Evolutionary conservation across 495 filamentous ascomycete species (phyloP).

Genomic region (Penicillium waksmanii): DNA sequence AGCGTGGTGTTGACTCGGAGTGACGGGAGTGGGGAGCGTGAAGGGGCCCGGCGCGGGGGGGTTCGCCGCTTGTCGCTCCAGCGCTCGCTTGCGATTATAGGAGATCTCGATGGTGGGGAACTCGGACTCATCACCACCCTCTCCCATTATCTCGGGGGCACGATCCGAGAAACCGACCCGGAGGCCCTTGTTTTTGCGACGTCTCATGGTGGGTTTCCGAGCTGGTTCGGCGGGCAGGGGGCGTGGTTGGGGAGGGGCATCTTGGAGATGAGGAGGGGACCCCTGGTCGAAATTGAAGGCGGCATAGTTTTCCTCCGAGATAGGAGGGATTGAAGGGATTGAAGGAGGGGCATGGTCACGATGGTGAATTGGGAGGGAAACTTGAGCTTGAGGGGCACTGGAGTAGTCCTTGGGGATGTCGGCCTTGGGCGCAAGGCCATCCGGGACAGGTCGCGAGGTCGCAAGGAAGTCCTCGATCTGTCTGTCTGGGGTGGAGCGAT

Average conservation of each 20-base stretch:
- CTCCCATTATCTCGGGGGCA: slow-evolving; percentile 77
- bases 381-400: slow-evolving; percentile 7
- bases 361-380: slow-evolving; percentile 11
- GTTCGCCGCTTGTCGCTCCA: slow-evolving; percentile 26
- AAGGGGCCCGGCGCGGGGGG: slow-evolving; percentile 13
- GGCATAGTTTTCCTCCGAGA: slow-evolving; percentile 24
- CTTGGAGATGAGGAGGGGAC: background rate
- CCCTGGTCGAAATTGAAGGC: slow-evolving; percentile 20
- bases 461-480: slow-evolving; percentile 53
- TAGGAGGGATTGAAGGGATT: background rate
- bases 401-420: slow-evolving; percentile 21
- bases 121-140: slow-evolving; percentile 83
- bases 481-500: slow-evolving; percentile 34
- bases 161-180: slow-evolving; percentile 70
- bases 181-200: slow-evolving; percentile 61
- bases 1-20: slow-evolving; percentile 48
- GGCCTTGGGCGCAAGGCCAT: slow-evolving; percentile 17
- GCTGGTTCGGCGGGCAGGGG: slow-evolving; percentile 7
- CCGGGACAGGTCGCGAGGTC: slow-evolving; percentile 25
- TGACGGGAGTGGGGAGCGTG: slow-evolving; percentile 24
- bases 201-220: slow-evolving; percentile 29
- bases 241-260: background rate
- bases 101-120: slow-evolving; percentile 69
- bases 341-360: slow-evolving; percentile 30
- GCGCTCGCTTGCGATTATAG: slow-evolving; percentile 49